Conservation (phyloP, 2,329 filamentous ascomycete species). For the Lecanoromycetidae sp. region DNA sequence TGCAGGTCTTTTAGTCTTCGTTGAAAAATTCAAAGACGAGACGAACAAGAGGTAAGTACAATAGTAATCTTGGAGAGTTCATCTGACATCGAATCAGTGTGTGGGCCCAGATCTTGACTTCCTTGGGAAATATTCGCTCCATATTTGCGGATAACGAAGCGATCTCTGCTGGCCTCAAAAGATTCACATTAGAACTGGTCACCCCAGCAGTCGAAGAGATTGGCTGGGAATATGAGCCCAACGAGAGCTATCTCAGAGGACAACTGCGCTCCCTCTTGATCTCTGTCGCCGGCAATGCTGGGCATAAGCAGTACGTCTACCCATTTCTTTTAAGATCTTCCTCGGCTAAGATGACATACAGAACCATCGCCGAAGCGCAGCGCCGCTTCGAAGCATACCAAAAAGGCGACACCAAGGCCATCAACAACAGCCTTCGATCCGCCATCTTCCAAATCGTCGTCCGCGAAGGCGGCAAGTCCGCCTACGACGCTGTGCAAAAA, state of each 20-base stretch:
- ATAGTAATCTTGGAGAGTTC: not conserved
- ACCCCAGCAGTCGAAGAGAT: constrained; percentile 62
- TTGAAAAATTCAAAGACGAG: constrained; percentile 74
- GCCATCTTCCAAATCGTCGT: constrained; percentile 72
- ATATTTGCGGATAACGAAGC: constrained; percentile 68
- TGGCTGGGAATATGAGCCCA: constrained; percentile 70
- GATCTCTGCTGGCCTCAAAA: constrained; percentile 60
- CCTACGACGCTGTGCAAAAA: constrained; percentile 64
- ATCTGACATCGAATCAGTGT: constrained; percentile 38
- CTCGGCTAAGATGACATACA: constrained; percentile 24
- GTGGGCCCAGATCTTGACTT: constrained; percentile 73
- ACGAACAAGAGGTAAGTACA: constrained; percentile 56
- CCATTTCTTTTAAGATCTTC: constrained; percentile 9
- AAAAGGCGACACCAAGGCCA: constrained; percentile 52
- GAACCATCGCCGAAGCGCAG: constrained; percentile 59
- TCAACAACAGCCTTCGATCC: constrained; percentile 70
- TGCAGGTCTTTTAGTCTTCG: constrained; percentile 65
- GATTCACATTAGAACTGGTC: constrained; percentile 67
- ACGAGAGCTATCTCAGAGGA: constrained; percentile 69
- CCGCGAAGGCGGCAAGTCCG: constrained; percentile 56
- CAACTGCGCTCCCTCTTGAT: constrained; percentile 77
- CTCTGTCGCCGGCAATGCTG: constrained; percentile 58
- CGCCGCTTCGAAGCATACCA: constrained; percentile 72
- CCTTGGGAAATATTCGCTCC: constrained; percentile 64
- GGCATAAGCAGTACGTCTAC: constrained; percentile 56